Evolutionary conservation across 257 asterid species (phyloP).

Genomic region (Cinchona pubescens): DNA sequence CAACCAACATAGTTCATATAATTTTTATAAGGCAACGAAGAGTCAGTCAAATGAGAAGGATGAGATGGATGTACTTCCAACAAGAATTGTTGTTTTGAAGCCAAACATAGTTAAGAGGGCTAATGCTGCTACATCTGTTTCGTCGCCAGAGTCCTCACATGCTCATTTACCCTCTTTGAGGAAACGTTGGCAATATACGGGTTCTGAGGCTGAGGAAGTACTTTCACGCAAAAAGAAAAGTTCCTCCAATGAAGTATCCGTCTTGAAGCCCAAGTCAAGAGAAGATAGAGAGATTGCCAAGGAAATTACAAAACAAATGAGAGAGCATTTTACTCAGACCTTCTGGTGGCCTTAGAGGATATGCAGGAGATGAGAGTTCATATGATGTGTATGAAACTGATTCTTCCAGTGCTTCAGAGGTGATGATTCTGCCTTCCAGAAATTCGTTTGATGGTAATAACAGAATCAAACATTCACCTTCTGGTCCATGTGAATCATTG

Average conservation of each 20-base stretch:
- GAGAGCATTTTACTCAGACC: constrained; percentile 38
- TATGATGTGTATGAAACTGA: constrained; percentile 64
- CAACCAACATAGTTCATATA: constrained; percentile 35
- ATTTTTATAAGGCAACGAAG: constrained; percentile 37
- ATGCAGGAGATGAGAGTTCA: constrained; percentile 91
- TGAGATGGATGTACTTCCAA: constrained; percentile 46
- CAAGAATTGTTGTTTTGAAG: constrained; percentile 77
- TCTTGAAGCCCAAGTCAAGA: constrained; percentile 38
- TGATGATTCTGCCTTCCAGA: constrained; percentile 32
- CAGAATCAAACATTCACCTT: constrained; percentile 35
- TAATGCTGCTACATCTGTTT: constrained; percentile 35
- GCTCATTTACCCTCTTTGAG: constrained; percentile 29
- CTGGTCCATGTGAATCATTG: constrained; percentile 48
- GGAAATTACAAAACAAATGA: constrained; percentile 60
- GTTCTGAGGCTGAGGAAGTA: constrained; percentile 32
- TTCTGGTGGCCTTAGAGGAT: constrained; percentile 47
- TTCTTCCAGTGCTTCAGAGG: constrained; percentile 61
- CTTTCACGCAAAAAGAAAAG: constrained; percentile 32
- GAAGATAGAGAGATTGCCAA: constrained; percentile 67
- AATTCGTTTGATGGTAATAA: constrained; percentile 44
- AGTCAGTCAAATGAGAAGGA: constrained; percentile 36
- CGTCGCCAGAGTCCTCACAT: constrained; percentile 36
- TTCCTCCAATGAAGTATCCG: constrained; percentile 33
- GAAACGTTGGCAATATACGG: constrained; percentile 35
- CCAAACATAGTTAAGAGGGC: constrained; percentile 58